phyloP scores from a whole-genome alignment of 345 rosid genomes.

The Luvunga scandens region DNA sequence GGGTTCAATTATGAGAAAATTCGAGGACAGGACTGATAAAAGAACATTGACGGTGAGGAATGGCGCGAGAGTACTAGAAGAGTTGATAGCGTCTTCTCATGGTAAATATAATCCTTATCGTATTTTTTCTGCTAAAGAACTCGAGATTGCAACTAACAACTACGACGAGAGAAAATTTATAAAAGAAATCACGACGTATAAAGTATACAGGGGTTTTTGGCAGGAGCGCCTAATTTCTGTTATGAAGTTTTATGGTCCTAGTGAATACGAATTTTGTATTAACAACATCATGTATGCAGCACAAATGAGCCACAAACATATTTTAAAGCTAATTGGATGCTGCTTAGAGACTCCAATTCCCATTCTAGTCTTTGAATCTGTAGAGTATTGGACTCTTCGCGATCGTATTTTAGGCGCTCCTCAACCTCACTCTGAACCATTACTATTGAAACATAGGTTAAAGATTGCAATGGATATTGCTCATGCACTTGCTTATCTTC shows the following conservation, averaged over 20 bases:
- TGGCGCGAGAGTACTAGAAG: neutral
- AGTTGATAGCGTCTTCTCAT: neutral
- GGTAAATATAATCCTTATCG: conserved; percentile 10
- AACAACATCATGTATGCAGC: conserved; percentile 1
- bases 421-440: neutral
- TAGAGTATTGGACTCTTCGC: neutral
- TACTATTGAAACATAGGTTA: neutral
- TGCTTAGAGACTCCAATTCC: neutral
- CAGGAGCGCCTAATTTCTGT: no score
- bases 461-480: conserved; percentile 9
- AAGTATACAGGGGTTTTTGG: no score
- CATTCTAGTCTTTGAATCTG: neutral
- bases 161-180: neutral
- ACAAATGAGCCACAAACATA: neutral
- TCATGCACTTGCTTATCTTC: conserved; percentile 13
- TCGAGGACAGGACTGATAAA: neutral
- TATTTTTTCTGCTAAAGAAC: conserved; percentile 10
- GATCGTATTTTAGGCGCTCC: neutral
- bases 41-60: neutral
- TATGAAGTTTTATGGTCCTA: no score
- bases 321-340: neutral
- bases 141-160: conserved; percentile 13
- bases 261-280: no score
- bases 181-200: no score
- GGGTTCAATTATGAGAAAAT: neutral